A percentile compares a stretch with the other conserved stretches of the same genome.
phyloP scores from a whole-genome alignment of 768 basidiomycete species.

The Daedalea quercina region DNA sequence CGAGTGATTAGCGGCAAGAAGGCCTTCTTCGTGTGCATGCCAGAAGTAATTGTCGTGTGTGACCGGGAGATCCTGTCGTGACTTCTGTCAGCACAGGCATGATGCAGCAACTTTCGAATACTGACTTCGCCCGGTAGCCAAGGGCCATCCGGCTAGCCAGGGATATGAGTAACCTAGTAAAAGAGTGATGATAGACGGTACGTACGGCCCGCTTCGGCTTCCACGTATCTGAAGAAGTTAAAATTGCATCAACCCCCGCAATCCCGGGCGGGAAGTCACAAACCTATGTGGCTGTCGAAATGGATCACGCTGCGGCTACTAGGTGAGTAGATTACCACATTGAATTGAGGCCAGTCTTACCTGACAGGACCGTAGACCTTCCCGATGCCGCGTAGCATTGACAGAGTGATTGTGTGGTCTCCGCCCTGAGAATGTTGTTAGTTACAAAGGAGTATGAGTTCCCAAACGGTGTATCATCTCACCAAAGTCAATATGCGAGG shows the following conservation, averaged over 20 bases:
- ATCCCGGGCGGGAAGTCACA: constrained; percentile 69
- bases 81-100: neutral
- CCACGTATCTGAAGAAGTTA: neutral
- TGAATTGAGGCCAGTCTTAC: neutral
- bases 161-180: neutral
- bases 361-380: constrained; percentile 68
- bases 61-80: constrained; percentile 30
- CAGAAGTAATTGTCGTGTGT: constrained; percentile 92
- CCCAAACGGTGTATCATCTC: neutral
- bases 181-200: too few species aligned
- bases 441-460: too few species aligned
- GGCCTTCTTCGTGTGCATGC: constrained; percentile 76
- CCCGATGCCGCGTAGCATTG: constrained; percentile 60
- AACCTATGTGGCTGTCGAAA: constrained; percentile 82
- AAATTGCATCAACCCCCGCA: constrained; percentile 39
- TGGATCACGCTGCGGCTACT: constrained; percentile 56
- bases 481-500: constrained; percentile 70
- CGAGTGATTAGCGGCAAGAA: constrained; percentile 62
- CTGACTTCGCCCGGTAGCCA: constrained; percentile 20
- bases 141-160: constrained; percentile 14
- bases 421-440: constrained; percentile 40
- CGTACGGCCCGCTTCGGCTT: neutral
- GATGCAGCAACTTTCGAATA: neutral
- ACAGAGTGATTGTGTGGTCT: constrained; percentile 79
- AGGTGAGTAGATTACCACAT: neutral